Percentiles rank a stretch among this genome's conserved stretches.
phyloP scores from a whole-genome alignment of 2,329 filamentous ascomycete genomes.

The Ophiosphaerella korrae region DNA sequence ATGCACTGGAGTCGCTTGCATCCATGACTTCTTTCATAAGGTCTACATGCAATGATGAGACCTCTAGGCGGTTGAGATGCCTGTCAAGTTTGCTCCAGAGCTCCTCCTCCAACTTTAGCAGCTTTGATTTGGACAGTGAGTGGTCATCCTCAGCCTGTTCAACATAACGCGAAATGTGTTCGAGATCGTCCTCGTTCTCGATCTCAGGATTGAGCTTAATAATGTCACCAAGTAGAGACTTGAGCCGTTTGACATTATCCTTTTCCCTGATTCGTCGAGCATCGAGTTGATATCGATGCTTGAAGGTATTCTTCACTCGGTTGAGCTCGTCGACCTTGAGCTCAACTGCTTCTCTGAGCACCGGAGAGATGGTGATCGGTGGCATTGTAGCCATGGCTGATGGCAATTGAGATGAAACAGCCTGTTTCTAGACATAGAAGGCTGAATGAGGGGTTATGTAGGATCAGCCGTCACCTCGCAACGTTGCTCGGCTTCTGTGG shows the following conservation, averaged over 20 bases:
- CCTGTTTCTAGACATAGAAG: neutral
- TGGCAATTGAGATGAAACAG: neutral
- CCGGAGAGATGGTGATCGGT: conserved; percentile 19
- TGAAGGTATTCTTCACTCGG: conserved; percentile 58
- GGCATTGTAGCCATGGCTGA: conserved; percentile 7
- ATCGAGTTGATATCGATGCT: conserved; percentile 52
- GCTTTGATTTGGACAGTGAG: conserved; percentile 54
- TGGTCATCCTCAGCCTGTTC: conserved; percentile 60
- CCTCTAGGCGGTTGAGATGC: conserved; percentile 61
- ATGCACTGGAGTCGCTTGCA: conserved; percentile 35
- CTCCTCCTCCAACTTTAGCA: conserved; percentile 55
- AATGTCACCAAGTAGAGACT: conserved; percentile 44
- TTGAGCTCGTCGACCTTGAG: conserved; percentile 62
- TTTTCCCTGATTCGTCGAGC: conserved; percentile 15
- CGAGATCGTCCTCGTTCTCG: conserved; percentile 39
- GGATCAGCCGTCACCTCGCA: neutral
- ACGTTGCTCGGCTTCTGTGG: neutral
- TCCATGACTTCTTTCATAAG: conserved; percentile 50
- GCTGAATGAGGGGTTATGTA: conserved; percentile 10
- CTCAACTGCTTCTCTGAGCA: conserved; percentile 27
- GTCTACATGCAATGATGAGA: conserved; percentile 61
- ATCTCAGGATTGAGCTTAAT: conserved; percentile 43
- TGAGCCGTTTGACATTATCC: conserved; percentile 38
- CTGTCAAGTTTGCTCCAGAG: conserved; percentile 55
- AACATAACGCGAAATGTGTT: conserved; percentile 58